phyloP scores from a whole-genome alignment of 768 basidiomycete species.

The Panellus pusillus region DNA sequence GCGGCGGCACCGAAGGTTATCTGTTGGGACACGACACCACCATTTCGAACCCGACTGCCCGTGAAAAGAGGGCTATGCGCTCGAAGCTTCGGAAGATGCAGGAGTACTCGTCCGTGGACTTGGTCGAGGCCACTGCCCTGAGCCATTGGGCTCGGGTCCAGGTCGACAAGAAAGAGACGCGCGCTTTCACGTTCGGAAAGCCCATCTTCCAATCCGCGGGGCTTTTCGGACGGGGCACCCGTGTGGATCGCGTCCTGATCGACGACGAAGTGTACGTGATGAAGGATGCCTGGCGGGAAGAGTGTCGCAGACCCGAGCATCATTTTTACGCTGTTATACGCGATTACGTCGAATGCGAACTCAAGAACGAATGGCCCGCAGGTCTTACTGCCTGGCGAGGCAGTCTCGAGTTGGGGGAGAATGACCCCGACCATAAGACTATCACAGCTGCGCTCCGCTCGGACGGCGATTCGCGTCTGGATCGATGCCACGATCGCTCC shows the following conservation, averaged over 20 bases:
- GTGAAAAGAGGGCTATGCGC: background rate
- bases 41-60: background rate
- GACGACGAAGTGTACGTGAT: slow-evolving; percentile 7
- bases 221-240: slow-evolving; percentile 8
- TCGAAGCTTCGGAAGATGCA: background rate
- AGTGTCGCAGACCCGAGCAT: slow-evolving; percentile 6
- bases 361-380: too few relatives aligned
- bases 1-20: background rate
- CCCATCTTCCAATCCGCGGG: background rate
- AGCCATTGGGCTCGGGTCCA: background rate
- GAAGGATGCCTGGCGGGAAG: slow-evolving; percentile 13
- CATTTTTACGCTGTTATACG: slow-evolving; percentile 13
- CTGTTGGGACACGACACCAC: slow-evolving; percentile 5
- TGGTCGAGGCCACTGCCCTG: background rate
- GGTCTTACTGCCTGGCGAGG: slow-evolving; percentile 9
- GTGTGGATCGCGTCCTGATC: slow-evolving; percentile 1
- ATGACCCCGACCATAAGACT: background rate
- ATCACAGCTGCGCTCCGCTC: background rate
- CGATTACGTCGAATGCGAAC: background rate
- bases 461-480: too few relatives aligned
- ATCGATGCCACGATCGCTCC: slow-evolving; percentile 4
- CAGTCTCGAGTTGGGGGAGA: slow-evolving; percentile 1
- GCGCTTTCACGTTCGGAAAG: slow-evolving; percentile 3
- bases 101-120: background rate
- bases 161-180: background rate